These are phyloP conservation scores for Cladophialophora yegresii DNA, from an alignment of 2,329 filamentous ascomycete genomes.

Conservation along the genomic window DNA sequence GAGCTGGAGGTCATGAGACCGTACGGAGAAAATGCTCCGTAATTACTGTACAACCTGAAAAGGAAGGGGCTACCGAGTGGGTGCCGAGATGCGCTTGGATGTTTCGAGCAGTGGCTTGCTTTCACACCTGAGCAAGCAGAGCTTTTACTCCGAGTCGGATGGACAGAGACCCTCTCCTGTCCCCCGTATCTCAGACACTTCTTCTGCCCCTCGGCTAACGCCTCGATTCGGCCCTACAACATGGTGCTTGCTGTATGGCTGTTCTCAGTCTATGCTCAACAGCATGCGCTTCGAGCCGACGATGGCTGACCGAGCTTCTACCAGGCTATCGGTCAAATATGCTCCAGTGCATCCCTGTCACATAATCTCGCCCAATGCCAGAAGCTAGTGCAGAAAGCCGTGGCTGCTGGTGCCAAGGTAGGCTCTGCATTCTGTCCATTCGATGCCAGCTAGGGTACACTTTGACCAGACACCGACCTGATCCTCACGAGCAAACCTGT, in stretches of 20 bases:
- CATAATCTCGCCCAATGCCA: conserved; percentile 81
- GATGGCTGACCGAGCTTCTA: conserved; percentile 16
- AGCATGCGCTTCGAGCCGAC: background rate
- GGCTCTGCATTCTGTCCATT: conserved; percentile 9
- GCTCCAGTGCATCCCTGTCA: conserved; percentile 75
- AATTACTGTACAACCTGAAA: no score
- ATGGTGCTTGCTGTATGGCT: conserved; percentile 36
- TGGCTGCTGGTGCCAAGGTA: conserved; percentile 75
- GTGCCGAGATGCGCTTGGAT: no score
- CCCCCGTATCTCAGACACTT: background rate
- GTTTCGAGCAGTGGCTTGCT: background rate
- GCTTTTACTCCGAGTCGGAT: background rate
- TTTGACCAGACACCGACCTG: conserved; percentile 22
- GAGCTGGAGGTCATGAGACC: no score
- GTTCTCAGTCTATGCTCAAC: background rate
- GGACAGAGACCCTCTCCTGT: conserved; percentile 4
- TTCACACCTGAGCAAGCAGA: background rate
- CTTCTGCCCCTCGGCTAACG: background rate
- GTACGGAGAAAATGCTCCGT: no score
- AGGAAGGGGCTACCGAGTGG: background rate
- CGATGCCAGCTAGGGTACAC: background rate
- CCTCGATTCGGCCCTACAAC: background rate
- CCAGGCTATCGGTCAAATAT: conserved; percentile 86
- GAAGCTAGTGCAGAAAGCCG: conserved; percentile 70
- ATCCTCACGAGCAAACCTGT: conserved; percentile 18